Conservation (phyloP, 2,329 filamentous ascomycete species). For the Aspergillus sergii region DNA sequence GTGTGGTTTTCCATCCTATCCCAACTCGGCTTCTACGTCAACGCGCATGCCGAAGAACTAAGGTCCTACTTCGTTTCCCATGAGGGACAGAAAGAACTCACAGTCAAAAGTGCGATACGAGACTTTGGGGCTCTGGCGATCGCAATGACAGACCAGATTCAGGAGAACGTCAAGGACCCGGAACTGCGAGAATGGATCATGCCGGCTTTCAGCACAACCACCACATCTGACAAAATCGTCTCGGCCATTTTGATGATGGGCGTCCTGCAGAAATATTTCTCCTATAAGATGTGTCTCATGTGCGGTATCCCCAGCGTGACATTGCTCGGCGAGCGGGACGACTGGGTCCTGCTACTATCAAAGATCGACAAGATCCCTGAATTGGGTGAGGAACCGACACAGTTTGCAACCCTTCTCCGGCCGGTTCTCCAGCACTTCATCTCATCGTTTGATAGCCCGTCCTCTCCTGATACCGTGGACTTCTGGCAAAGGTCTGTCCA, state of each 20-base stretch:
- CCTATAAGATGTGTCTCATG: neutral
- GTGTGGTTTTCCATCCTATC: constrained; percentile 56
- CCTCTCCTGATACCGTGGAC: neutral
- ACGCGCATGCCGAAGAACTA: constrained; percentile 50
- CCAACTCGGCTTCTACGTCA: constrained; percentile 53
- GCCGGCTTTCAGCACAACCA: neutral
- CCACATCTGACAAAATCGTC: neutral
- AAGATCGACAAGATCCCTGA: constrained; percentile 48
- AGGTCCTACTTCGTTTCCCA: constrained; percentile 48
- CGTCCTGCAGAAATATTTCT: neutral
- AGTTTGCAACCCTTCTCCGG: constrained; percentile 43
- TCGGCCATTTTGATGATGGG: neutral
- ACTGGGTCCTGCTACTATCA: constrained; percentile 31
- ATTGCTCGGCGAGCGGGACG: neutral
- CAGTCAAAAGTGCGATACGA: constrained; percentile 19
- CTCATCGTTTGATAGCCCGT: constrained; percentile 13
- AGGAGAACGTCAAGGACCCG: constrained; percentile 20
- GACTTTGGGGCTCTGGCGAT: constrained; percentile 33
- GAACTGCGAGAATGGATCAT: constrained; percentile 36
- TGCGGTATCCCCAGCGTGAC: neutral
- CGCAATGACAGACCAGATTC: constrained; percentile 43
- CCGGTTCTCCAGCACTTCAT: constrained; percentile 53
- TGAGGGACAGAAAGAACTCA: constrained; percentile 46
- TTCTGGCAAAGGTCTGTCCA: constrained; percentile 23
- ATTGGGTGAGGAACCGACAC: constrained; percentile 48